These are phyloP conservation scores for Aspergillus calidoustus DNA, from an alignment of 2,329 filamentous ascomycete species.

Conservation along the genomic window DNA sequence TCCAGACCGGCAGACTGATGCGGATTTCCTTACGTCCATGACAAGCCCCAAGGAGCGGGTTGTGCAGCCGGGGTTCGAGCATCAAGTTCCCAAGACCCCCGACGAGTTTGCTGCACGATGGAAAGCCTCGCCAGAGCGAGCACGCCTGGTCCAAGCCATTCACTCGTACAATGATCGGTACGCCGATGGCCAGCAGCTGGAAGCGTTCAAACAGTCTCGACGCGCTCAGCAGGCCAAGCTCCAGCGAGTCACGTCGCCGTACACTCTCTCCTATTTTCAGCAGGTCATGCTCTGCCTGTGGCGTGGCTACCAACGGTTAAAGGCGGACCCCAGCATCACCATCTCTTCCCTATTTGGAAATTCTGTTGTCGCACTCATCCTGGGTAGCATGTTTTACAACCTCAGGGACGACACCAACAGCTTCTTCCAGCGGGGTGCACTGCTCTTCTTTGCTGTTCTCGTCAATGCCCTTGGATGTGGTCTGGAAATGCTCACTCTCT, in stretches of 20 bases:
- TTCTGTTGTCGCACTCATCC: slow-evolving; percentile 74
- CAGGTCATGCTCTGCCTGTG: slow-evolving; percentile 77
- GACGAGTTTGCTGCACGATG: slow-evolving; percentile 68
- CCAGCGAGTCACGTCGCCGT: slow-evolving; percentile 71
- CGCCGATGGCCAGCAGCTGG: slow-evolving; percentile 45
- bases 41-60: slow-evolving; percentile 68
- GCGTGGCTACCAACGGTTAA: slow-evolving; percentile 77
- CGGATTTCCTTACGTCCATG: slow-evolving; percentile 72
- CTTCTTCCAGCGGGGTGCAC: slow-evolving; percentile 77
- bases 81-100: slow-evolving; percentile 67
- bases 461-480: slow-evolving; percentile 83
- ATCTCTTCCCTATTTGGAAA: slow-evolving; percentile 71
- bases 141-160: slow-evolving; percentile 46
- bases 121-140: slow-evolving; percentile 57
- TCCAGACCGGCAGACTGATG: slow-evolving; percentile 69
- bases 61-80: slow-evolving; percentile 63
- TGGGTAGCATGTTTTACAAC: slow-evolving; percentile 82
- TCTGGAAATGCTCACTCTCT: slow-evolving; percentile 82
- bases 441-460: slow-evolving; percentile 86
- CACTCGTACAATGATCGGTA: slow-evolving; percentile 48
- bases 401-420: slow-evolving; percentile 66
- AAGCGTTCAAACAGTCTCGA: slow-evolving; percentile 47
- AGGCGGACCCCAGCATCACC: slow-evolving; percentile 76
- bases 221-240: slow-evolving; percentile 41
- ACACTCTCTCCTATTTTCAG: slow-evolving; percentile 74